Conservation (phyloP, 2,329 filamentous ascomycete genomes). For the Cucurbitaria berberidis region DNA sequence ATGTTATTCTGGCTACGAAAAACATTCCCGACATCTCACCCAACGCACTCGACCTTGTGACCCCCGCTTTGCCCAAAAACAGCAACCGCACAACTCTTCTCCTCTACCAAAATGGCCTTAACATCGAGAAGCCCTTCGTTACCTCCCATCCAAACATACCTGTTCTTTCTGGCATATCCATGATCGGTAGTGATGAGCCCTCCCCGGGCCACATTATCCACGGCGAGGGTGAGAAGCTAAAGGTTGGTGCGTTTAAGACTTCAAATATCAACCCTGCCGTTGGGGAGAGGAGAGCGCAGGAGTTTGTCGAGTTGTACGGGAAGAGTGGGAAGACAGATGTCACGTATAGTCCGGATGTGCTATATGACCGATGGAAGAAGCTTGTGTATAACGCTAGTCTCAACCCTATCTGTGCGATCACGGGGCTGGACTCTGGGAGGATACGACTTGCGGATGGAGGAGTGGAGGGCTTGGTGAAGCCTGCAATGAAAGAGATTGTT, state of each 20-base stretch:
- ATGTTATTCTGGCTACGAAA: conserved; percentile 64
- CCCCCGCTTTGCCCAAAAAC: conserved; percentile 58
- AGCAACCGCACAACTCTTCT: conserved; percentile 60
- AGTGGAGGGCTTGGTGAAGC: conserved; percentile 57
- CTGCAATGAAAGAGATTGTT: conserved; percentile 62
- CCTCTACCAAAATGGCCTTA: conserved; percentile 68
- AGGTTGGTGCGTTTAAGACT: conserved; percentile 59
- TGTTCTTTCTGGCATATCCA: conserved; percentile 60
- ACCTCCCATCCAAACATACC: conserved; percentile 58
- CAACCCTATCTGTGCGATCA: conserved; percentile 61
- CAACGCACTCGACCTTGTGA: conserved; percentile 56
- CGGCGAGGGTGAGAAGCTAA: conserved; percentile 58
- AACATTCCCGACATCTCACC: conserved; percentile 63
- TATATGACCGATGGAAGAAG: conserved; percentile 57
- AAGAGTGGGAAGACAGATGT: conserved; percentile 55
- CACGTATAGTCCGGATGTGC: conserved; percentile 52
- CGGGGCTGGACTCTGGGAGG: conserved; percentile 58
- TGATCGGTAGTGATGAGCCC: conserved; percentile 60
- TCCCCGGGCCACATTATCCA: conserved; percentile 59
- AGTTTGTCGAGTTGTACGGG: conserved; percentile 58
- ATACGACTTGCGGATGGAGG: conserved; percentile 56
- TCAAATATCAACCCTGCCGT: conserved; percentile 36
- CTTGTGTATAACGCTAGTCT: conserved; percentile 60
- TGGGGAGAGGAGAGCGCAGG: conserved; percentile 42
- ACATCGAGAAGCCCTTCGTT: conserved; percentile 64